Evolutionary conservation across 257 asterid species (phyloP).

Genomic region (Solanum clarkiae): DNA sequence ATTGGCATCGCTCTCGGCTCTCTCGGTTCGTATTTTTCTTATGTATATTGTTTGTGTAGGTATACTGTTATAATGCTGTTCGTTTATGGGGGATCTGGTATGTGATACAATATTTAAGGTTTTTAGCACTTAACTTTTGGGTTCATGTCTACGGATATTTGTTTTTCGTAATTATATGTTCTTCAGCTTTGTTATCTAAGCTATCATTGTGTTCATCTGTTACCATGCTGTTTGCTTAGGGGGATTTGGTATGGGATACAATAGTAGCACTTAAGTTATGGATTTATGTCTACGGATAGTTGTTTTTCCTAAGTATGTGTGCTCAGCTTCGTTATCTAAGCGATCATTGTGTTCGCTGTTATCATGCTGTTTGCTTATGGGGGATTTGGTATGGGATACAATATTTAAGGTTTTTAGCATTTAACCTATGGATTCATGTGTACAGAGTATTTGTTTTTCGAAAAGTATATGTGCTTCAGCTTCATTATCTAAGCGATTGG

Average conservation of each 20-base stretch:
- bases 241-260: no score
- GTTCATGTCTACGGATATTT: neutral
- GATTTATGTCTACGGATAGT: no score
- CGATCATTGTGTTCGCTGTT: neutral
- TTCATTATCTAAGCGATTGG: no score
- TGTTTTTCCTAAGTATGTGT: no score
- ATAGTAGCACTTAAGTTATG: no score
- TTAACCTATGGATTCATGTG: neutral
- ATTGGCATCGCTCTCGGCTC: conserved; percentile 1
- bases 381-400: neutral
- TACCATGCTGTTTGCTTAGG: no score
- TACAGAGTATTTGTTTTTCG: neutral
- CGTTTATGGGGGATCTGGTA: neutral
- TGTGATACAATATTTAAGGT: neutral
- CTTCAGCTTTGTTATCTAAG: no score
- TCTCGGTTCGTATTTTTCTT: neutral
- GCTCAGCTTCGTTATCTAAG: neutral
- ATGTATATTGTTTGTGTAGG: neutral
- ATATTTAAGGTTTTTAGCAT: no score
- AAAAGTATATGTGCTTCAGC: no score
- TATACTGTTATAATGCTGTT: neutral
- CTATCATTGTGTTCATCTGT: no score
- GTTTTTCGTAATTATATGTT: neutral
- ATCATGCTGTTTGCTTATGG: neutral
- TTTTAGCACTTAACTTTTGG: no score